phyloP scores from a whole-genome alignment of 202 grass and related monocot species.

The Schoenoplectus triqueter region DNA sequence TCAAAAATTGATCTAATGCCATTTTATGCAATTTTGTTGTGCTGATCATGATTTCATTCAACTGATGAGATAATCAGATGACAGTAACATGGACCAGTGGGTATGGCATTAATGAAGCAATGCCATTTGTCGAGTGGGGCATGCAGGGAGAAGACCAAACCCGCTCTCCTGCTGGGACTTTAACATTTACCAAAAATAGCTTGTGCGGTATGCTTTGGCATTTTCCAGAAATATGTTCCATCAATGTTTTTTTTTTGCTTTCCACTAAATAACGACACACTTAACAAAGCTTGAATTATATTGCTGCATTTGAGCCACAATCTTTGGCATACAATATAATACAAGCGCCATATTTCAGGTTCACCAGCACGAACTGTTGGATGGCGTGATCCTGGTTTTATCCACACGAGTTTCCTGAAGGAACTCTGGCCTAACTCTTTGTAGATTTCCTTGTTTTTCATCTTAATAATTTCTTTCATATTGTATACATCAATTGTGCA shows the following conservation, averaged over 20 bases:
- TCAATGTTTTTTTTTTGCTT: not conserved
- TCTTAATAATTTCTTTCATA: conserved; percentile 16
- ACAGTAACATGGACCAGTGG: conserved; percentile 93
- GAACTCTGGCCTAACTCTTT: conserved; percentile 78
- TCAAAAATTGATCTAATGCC: not conserved
- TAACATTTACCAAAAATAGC: conserved; percentile 79
- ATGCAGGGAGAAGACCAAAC: conserved; percentile 43
- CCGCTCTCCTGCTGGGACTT: conserved; percentile 76
- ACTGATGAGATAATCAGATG: conserved; percentile 55
- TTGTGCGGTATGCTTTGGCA: conserved; percentile 79
- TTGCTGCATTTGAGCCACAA: conserved; percentile 23
- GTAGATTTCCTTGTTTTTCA: conserved; percentile 40
- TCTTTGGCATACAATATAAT: not conserved
- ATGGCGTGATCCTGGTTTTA: conserved; percentile 94
- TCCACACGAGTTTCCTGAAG: conserved; percentile 79
- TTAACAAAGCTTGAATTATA: conserved; percentile 1
- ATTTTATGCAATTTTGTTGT: not conserved
- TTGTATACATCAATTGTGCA: conserved; percentile 42
- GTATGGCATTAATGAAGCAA: conserved; percentile 67
- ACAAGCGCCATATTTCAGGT: conserved; percentile 39
- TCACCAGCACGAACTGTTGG: conserved; percentile 81
- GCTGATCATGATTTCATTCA: conserved; percentile 13
- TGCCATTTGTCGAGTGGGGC: conserved; percentile 93
- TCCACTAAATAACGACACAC: not conserved
- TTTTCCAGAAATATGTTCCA: conserved; percentile 51